Evolutionary conservation across 495 filamentous ascomycete species (phyloP), one percentile per base, ranked within the genome.

Genomic region (Penicillium simplicissimum): DNA sequence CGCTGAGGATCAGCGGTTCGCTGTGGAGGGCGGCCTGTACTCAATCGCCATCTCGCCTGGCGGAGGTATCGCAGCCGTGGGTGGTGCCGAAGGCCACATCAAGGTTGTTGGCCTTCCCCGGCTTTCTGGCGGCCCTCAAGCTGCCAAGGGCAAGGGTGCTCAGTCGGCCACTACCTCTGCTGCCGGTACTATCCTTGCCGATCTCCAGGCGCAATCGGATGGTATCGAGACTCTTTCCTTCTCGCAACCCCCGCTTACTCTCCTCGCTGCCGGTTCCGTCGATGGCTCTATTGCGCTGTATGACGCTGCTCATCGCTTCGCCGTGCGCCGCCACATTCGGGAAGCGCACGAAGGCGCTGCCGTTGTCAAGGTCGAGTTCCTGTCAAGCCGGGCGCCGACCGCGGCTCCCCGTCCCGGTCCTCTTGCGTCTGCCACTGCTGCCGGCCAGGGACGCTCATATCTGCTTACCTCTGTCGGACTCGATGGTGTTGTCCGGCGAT

Each of bases 351-450:
- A 93, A 21, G 94, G 89, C 37, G 85, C 81, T 62, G 85, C 89
- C 14, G 90, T 98, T 13, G 93, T 98, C 55, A 93, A 95, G 76
- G 87, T 97, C 9, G 93, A 96, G 60, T 99, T 97, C 74, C 81
- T 93, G 23, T 79, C 81, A 55, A 78, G 76, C 62, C 53, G 65
- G 34, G 49, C 69, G 8, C 61, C 67, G 42, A 34, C 67, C 31
- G 56, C 71, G 48, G 42, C 70, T 43, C 15, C 69, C 35, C 68
- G 69, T 25, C 67, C 70, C 14, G 65, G 67, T 17, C 53, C 70
- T 31, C 52, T 71, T 33, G 63, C 68, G 8, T 53, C 67, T 54
- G 61, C 75, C 58, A 47, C 70, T 36, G 67, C 71, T 3, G 63
- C 70, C 60, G 58, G 62, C 48, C 66, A 76, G 59, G 69, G 69